Conservation (phyloP, 495 filamentous ascomycete species). For the Hypoxylon lienhwacheense region DNA sequence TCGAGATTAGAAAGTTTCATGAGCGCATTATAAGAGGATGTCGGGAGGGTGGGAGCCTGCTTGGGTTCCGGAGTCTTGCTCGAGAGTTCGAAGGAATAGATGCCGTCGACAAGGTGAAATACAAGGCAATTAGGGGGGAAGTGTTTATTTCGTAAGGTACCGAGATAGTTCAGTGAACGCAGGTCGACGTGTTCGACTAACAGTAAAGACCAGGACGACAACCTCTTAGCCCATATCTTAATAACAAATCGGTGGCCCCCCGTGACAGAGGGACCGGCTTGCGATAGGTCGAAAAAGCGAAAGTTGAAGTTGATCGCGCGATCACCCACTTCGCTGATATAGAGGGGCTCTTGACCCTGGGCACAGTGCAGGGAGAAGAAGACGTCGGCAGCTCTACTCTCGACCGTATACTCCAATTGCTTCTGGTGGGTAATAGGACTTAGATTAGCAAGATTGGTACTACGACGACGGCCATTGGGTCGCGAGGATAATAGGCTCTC, state of each 20-base stretch:
- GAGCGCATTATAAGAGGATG: slow-evolving; percentile 86
- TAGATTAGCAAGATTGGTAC: slow-evolving; percentile 69
- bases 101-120: slow-evolving; percentile 85
- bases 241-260: slow-evolving; percentile 65
- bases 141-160: slow-evolving; percentile 75
- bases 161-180: slow-evolving; percentile 75
- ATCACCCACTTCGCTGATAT: slow-evolving; percentile 82
- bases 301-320: slow-evolving; percentile 90
- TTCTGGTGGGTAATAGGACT: slow-evolving; percentile 70
- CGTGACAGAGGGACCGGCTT: slow-evolving; percentile 65
- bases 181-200: slow-evolving; percentile 73
- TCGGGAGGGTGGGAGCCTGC: slow-evolving; percentile 49
- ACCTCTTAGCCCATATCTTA: slow-evolving; percentile 75
- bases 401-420: slow-evolving; percentile 71
- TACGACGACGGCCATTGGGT: slow-evolving; percentile 59
- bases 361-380: slow-evolving; percentile 86
- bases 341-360: slow-evolving; percentile 69
- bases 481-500: slow-evolving; percentile 57
- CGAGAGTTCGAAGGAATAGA: slow-evolving; percentile 68
- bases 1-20: slow-evolving; percentile 89
- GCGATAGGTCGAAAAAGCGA: slow-evolving; percentile 77
- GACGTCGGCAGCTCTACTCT: slow-evolving; percentile 74
- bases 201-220: slow-evolving; percentile 62
- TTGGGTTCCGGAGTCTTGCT: slow-evolving; percentile 51
- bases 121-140: slow-evolving; percentile 82